phyloP scores from a whole-genome alignment of 352 stramenopile genomes.

The Blastocystis sp. region DNA sequence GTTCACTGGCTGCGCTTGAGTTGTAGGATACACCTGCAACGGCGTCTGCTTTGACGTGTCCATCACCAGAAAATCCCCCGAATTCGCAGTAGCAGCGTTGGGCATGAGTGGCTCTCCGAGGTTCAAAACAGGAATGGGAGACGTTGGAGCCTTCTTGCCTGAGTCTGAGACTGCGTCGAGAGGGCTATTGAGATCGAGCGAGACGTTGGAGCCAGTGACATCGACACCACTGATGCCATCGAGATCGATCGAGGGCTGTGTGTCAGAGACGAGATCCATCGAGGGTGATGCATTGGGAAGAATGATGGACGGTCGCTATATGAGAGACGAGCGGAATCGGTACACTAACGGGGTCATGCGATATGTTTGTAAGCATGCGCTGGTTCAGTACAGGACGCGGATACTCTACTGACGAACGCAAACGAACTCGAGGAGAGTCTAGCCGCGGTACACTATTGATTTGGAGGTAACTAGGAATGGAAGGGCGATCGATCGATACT shows the following conservation, averaged over 20 bases:
- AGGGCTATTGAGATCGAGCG: background rate
- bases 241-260: background rate
- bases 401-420: slow-evolving; percentile 15
- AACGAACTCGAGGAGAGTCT: background rate
- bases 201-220: background rate
- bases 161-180: background rate
- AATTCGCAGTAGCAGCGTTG: background rate
- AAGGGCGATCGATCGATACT: background rate
- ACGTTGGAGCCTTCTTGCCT: background rate
- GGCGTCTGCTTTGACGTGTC: slow-evolving; percentile 33
- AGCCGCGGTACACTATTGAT: slow-evolving; percentile 44
- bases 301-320: background rate
- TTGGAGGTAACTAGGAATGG: slow-evolving; percentile 20
- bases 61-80: background rate
- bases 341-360: background rate
- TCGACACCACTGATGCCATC: background rate
- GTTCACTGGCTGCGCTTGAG: background rate
- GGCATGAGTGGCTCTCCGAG: slow-evolving; percentile 19
- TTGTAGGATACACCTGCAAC: background rate
- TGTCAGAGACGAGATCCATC: background rate
- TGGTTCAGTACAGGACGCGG: background rate
- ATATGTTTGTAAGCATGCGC: slow-evolving; percentile 32
- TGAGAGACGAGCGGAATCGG: background rate
- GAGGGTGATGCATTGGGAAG: background rate
- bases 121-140: slow-evolving; percentile 11